Base-by-base conservation (phyloP, 768 basidiomycete genomes). In the Panaeolus cyanescens region DNA sequence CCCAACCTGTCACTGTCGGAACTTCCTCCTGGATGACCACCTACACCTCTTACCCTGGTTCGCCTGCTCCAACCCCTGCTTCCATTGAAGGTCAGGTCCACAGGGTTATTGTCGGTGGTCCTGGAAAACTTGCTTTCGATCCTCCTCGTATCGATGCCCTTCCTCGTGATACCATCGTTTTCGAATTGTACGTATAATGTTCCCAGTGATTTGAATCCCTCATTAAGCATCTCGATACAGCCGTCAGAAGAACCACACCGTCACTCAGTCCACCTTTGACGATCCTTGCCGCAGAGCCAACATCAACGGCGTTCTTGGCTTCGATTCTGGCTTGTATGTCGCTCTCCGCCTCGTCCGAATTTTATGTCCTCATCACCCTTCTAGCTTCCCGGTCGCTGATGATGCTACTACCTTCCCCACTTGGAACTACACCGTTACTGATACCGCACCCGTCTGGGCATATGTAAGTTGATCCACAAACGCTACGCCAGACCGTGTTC, bases 211-310 rank as follows among this genome's bases (percentile, higher is more conserved):
- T 28, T 20, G 8, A 25, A 37, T 17, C 17, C 33, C 19, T 42
- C 32, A 17, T 33, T 53, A 32, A 8, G 13, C 22, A 45, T 59
- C 37, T n/a, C 19, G 25, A 30, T 40, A 39, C 50, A 85, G 84
- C 82, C 82, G 82, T 58, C 77, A 80, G 69, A 88, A 88, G 81
- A 90, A 89, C 74, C 87, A 89, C 75, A 83, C 83, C 6, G 85
- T 86, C 22, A 86, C 85, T 20, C 85, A 88, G 72, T 84, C 84
- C 9, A 76, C 83, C 3, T 89, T 90, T 71, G 81, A 76, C 42
- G 80, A 82, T 55, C 87, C 88, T 55, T 89, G 87, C 75, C 72
- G 75, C 56, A 77, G 72, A 37, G 68, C 84, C 57, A 76, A 76
- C 59, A 72, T 67, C 31, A 75, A 74, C 61, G 77, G 75, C 40